A percentile compares a stretch with the other conserved stretches of the same genome.
These are phyloP conservation scores for Drechslerella stenobrocha DNA, from an alignment of 2,329 filamentous ascomycete species.

Conservation along the genomic window DNA sequence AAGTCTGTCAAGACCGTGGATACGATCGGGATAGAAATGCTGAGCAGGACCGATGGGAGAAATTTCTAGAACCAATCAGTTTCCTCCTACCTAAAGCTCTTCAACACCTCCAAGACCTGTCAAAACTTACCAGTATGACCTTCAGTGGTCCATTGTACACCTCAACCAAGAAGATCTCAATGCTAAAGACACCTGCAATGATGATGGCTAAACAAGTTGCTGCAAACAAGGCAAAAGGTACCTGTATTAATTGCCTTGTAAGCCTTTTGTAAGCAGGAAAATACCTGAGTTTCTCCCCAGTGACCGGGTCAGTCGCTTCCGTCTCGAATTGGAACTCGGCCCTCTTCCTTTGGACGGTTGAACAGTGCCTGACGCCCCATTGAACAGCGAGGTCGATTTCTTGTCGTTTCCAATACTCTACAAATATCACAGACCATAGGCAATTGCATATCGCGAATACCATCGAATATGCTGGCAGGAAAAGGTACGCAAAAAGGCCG, in stretches of 20 bases:
- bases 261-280: slow-evolving; percentile 78
- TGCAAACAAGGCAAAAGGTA: slow-evolving; percentile 81
- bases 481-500: slow-evolving; percentile 74
- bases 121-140: slow-evolving; percentile 69
- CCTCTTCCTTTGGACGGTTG: slow-evolving; percentile 72
- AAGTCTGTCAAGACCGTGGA: slow-evolving; percentile 73
- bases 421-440: slow-evolving; percentile 85
- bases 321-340: slow-evolving; percentile 78
- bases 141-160: slow-evolving; percentile 90
- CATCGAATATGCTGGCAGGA: slow-evolving; percentile 82
- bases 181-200: slow-evolving; percentile 83
- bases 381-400: slow-evolving; percentile 81
- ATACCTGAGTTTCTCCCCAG: slow-evolving; percentile 73
- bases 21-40: slow-evolving; percentile 75
- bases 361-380: slow-evolving; percentile 86
- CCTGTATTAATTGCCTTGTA: slow-evolving; percentile 73
- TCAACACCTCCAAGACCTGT: slow-evolving; percentile 22
- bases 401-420: slow-evolving; percentile 95
- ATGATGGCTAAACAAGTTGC: slow-evolving; percentile 73
- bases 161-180: slow-evolving; percentile 94
- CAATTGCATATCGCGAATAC: slow-evolving; percentile 76
- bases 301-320: slow-evolving; percentile 75
- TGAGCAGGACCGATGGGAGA: slow-evolving; percentile 84
- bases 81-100: not conserved
- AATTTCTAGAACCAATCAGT: slow-evolving; percentile 65